Evolutionary conservation across 148 eudicot species (phyloP).

Genomic region (Spergularia bocconei): DNA sequence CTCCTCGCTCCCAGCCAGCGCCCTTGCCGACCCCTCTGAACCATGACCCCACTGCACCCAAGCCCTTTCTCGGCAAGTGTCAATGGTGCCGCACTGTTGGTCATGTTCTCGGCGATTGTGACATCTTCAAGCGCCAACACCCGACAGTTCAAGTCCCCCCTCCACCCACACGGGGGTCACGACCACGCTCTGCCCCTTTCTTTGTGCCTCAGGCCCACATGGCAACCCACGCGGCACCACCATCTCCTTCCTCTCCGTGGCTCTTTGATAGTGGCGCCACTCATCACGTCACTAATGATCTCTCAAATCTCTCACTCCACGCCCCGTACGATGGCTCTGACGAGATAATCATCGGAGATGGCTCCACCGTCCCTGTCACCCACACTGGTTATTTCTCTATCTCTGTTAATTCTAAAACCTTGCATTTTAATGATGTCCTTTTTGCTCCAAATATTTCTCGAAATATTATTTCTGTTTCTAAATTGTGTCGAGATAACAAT

Average conservation of each 20-base stretch:
- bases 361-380: background rate
- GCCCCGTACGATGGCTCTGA: slow-evolving; percentile 15
- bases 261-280: slow-evolving; percentile 14
- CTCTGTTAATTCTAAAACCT: background rate
- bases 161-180: no score
- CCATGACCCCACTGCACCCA: no score
- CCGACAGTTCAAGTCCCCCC: no score
- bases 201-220: background rate
- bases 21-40: no score
- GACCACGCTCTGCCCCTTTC: background rate
- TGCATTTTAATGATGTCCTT: background rate
- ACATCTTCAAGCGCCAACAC: no score
- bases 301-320: background rate
- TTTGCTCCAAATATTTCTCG: no score
- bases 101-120: no score
- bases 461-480: background rate
- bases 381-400: background rate
- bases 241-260: background rate
- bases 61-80: no score
- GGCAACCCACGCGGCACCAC: background rate
- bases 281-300: slow-evolving; percentile 8
- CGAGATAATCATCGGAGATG: background rate
- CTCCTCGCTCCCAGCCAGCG: no score
- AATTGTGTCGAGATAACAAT: background rate
- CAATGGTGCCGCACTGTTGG: no score